Percentiles rank a stretch among this genome's conserved stretches.
These are phyloP conservation scores for Dendrocalamus sinicus DNA, from an alignment of 176 grass and related monocot species.

Conservation along the genomic window DNA sequence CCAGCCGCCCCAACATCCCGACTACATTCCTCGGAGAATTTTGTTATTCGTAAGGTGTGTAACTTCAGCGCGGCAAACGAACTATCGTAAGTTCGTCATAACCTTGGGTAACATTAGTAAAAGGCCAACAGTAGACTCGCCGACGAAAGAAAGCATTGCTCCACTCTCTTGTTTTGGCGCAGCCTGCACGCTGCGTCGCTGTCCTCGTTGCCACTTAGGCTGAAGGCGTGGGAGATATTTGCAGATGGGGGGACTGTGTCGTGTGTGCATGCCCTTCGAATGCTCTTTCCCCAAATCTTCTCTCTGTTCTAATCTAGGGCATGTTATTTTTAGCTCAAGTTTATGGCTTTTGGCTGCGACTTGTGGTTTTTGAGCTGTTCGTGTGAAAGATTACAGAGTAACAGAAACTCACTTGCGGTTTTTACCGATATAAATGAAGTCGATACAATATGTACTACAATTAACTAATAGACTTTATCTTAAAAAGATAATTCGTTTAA, in stretches of 20 bases:
- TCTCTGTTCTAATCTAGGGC: too few species aligned
- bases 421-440: too few species aligned
- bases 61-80: neutral
- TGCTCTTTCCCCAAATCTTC: too few species aligned
- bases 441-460: too few species aligned
- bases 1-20: neutral
- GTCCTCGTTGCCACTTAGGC: neutral
- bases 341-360: too few species aligned
- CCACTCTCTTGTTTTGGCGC: neutral
- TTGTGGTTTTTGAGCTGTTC: too few species aligned
- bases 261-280: too few species aligned
- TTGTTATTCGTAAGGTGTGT: neutral
- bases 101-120: neutral
- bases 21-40: neutral
- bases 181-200: neutral
- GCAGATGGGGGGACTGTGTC: neutral
- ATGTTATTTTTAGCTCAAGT: too few species aligned
- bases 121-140: neutral
- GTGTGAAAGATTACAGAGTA: too few species aligned
- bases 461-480: too few species aligned
- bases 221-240: neutral
- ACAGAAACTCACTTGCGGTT: too few species aligned
- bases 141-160: neutral
- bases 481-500: too few species aligned
- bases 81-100: neutral